Percentiles rank a stretch among this genome's conserved stretches.
Conservation (phyloP, 1,139 yeast genomes). For the Sugiyamaella castrensis region DNA sequence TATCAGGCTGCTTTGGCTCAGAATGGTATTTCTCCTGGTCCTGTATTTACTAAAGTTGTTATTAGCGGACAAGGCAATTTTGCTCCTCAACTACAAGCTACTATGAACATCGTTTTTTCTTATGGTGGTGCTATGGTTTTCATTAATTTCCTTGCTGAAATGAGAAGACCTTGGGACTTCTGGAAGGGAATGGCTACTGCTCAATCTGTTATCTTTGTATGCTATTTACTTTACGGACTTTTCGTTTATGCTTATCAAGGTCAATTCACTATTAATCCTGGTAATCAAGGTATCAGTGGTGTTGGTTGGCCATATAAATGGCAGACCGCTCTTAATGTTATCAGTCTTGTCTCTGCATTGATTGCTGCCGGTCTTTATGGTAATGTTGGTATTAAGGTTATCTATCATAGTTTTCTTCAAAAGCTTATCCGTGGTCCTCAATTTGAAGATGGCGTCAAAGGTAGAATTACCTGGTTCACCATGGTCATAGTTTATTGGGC, state of each 20-base stretch:
- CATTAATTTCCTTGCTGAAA: constrained; percentile 46
- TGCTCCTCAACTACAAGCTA: constrained; percentile 37
- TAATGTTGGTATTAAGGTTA: constrained; percentile 45
- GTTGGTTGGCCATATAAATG: constrained; percentile 28
- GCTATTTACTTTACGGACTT: constrained; percentile 43
- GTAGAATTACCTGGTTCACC: constrained; percentile 40
- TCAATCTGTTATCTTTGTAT: constrained; percentile 41
- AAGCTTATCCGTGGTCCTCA: constrained; percentile 37
- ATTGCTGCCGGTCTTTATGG: constrained; percentile 48
- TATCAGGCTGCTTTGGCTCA: constrained; percentile 35
- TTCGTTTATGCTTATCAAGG: constrained; percentile 46
- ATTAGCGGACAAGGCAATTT: constrained; percentile 33
- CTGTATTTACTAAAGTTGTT: constrained; percentile 30
- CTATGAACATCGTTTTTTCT: constrained; percentile 47
- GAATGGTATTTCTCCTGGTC: constrained; percentile 23
- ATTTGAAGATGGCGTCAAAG: constrained; percentile 31
- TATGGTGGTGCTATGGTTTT: constrained; percentile 50
- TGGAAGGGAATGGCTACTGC: constrained; percentile 47
- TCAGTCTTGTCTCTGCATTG: constrained; percentile 40
- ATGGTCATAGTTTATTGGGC: constrained; percentile 44
- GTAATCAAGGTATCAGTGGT: constrained; percentile 43
- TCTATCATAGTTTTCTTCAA: constrained; percentile 41
- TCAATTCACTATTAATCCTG: constrained; percentile 43
- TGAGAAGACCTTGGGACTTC: constrained; percentile 47
- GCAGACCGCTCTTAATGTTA: constrained; percentile 45